Percentiles rank a stretch among this genome's conserved stretches.
phyloP scores from a whole-genome alignment of 2,329 filamentous ascomycete genomes.

The Rhytidhysteron rufulum region DNA sequence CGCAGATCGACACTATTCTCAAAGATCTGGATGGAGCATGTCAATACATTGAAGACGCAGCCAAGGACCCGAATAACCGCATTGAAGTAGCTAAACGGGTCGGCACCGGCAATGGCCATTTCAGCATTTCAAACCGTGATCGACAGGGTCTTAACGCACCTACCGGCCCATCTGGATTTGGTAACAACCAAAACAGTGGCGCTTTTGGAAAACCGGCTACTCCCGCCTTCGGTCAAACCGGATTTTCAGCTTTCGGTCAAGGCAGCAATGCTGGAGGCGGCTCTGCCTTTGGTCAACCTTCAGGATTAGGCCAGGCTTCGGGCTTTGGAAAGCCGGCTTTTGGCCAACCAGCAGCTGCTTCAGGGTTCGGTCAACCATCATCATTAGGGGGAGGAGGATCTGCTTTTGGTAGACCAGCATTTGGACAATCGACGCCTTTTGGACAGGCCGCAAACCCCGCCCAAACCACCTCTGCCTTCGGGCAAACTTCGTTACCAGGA shows the following conservation, averaged over 20 bases:
- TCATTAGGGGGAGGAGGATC: constrained; percentile 17
- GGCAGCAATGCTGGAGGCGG: constrained; percentile 5
- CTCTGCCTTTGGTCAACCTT: constrained; percentile 11
- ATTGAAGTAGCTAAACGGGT: constrained; percentile 21
- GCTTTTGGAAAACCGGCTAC: constrained; percentile 20
- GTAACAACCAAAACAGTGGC: constrained; percentile 15
- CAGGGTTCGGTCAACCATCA: constrained; percentile 37
- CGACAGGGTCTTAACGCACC: constrained; percentile 7
- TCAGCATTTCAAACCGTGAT: constrained; percentile 2
- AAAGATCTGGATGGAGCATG: constrained; percentile 66
- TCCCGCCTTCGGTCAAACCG: constrained; percentile 21
- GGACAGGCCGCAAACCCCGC: constrained; percentile 12
- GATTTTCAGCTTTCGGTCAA: constrained; percentile 18
- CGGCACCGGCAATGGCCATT: constrained; percentile 12
- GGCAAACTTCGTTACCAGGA: constrained; percentile 12
- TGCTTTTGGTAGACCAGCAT: constrained; percentile 17
- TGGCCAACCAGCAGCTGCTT: no score
- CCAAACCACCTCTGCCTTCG: constrained; percentile 17
- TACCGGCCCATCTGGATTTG: constrained; percentile 30
- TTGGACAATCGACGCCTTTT: constrained; percentile 17
- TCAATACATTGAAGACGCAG: constrained; percentile 33
- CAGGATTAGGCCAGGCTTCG: neutral
- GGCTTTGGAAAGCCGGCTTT: constrained; percentile 29
- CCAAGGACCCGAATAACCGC: constrained; percentile 31
- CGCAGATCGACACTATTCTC: constrained; percentile 69